These are phyloP conservation scores for Mollisiaceae sp. DNA, from an alignment of 2,329 filamentous ascomycete species.

Conservation along the genomic window DNA sequence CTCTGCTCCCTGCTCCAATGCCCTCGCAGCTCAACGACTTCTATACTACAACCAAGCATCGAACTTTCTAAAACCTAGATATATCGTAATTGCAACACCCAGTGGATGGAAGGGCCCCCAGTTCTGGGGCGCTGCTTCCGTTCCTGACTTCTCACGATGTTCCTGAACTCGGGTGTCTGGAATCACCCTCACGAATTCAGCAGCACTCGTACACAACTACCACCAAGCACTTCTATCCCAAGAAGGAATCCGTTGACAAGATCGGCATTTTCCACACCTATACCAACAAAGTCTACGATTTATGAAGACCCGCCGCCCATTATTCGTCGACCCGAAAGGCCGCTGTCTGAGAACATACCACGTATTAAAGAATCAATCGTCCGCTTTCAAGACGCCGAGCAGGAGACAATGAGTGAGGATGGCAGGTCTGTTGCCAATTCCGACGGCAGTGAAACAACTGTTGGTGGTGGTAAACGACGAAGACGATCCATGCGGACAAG, in stretches of 20 bases:
- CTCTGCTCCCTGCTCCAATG: constrained; percentile 8
- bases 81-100: constrained; percentile 14
- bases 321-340: constrained; percentile 30
- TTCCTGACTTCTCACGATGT: constrained; percentile 36
- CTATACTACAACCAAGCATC: constrained; percentile 10
- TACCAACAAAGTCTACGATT: constrained; percentile 32
- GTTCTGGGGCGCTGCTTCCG: constrained; percentile 31
- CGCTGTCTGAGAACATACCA: constrained; percentile 36
- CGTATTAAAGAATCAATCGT: constrained; percentile 34
- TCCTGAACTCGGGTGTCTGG: constrained; percentile 38
- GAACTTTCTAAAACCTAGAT: not conserved
- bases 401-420: constrained; percentile 42
- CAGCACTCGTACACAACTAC: constrained; percentile 26
- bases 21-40: not conserved
- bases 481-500: constrained; percentile 58
- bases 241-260: constrained; percentile 37
- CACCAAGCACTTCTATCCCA: constrained; percentile 26
- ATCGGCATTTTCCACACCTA: constrained; percentile 40
- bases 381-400: constrained; percentile 38
- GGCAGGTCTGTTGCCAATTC: constrained; percentile 41
- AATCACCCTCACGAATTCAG: constrained; percentile 41
- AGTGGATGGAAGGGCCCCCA: constrained; percentile 31
- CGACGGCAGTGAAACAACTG: constrained; percentile 36
- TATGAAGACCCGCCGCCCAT: constrained; percentile 32
- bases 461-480: constrained; percentile 42